Evolutionary conservation across 768 basidiomycete species (phyloP).

Genomic region (Lactifluus pinguis): DNA sequence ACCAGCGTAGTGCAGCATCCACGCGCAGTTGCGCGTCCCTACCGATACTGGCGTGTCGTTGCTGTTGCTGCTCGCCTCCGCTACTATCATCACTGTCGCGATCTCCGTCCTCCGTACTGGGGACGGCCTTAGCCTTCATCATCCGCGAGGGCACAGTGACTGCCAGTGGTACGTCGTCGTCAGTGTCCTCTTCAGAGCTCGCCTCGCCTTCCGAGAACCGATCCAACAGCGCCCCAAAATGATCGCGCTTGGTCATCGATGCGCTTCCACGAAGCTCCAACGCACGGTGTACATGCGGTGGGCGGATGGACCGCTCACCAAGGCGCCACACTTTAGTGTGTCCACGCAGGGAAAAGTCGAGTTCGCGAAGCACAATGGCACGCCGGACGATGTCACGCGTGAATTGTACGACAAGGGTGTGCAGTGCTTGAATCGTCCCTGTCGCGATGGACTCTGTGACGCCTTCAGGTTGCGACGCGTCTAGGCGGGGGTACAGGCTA

Average conservation of each 20-base stretch:
- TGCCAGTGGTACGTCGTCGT: conserved; percentile 11
- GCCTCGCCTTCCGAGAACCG: conserved; percentile 9
- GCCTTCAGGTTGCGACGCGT: conserved; percentile 17
- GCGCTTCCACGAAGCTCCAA: conserved; percentile 25
- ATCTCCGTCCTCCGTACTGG: neutral
- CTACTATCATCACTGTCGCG: too few relatives aligned
- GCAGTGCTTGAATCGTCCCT: conserved; percentile 38
- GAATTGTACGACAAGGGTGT: conserved; percentile 17
- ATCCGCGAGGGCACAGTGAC: conserved; percentile 2
- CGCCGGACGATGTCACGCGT: conserved; percentile 38
- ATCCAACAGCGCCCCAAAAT: conserved; percentile 32
- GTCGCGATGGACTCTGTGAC: conserved; percentile 35
- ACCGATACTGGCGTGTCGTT: neutral
- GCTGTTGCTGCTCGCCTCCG: too few relatives aligned
- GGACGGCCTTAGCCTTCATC: conserved; percentile 5
- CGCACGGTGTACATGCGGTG: conserved; percentile 38
- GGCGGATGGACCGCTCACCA: conserved; percentile 28
- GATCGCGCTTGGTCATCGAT: conserved; percentile 30
- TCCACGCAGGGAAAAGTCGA: conserved; percentile 47
- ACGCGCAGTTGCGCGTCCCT: neutral
- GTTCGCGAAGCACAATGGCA: conserved; percentile 46
- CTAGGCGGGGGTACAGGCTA: conserved; percentile 28
- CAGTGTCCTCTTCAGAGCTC: neutral
- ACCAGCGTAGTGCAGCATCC: too few relatives aligned
- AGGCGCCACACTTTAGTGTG: conserved; percentile 52